Evolutionary conservation across 2,329 filamentous ascomycete genomes (phyloP).

Genomic region (Trichoderma arundinaceum): DNA sequence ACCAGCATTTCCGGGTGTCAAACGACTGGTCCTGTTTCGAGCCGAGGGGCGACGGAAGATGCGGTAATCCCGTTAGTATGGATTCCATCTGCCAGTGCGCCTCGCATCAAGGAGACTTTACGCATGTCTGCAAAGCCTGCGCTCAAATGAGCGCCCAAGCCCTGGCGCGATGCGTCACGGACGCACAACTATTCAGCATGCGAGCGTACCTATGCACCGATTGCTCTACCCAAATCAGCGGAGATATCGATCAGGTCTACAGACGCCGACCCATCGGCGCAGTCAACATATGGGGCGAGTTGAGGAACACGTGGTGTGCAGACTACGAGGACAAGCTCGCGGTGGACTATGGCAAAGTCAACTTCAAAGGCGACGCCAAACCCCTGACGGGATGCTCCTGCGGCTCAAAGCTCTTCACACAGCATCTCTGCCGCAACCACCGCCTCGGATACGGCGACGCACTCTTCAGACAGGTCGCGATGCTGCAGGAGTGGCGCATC

Average conservation of each 20-base stretch:
- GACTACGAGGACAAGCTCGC: background rate
- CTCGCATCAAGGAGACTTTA: background rate
- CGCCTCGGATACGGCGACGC: slow-evolving; percentile 41
- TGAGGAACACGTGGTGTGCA: background rate
- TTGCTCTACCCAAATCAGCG: slow-evolving; percentile 38
- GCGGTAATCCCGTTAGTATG: background rate
- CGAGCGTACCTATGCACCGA: slow-evolving; percentile 46
- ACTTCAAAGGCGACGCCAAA: slow-evolving; percentile 10
- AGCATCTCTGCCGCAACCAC: slow-evolving; percentile 46
- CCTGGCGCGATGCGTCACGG: slow-evolving; percentile 35
- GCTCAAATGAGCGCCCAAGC: slow-evolving; percentile 33
- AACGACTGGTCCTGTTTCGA: background rate
- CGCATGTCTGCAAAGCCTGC: slow-evolving; percentile 38
- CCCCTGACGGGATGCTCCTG: slow-evolving; percentile 48
- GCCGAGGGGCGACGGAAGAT: background rate
- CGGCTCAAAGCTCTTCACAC: slow-evolving; percentile 43
- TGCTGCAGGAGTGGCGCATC: slow-evolving; percentile 41
- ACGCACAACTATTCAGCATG: slow-evolving; percentile 41
- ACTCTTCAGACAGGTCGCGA: slow-evolving; percentile 35
- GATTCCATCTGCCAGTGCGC: background rate
- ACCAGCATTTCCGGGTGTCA: background rate
- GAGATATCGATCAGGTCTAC: background rate
- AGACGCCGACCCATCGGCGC: slow-evolving; percentile 33
- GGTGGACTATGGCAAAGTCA: slow-evolving; percentile 9
- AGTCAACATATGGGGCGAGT: slow-evolving; percentile 40